phyloP scores from a whole-genome alignment of 257 asterid genomes.

The Ocimum tenuiflorum region DNA sequence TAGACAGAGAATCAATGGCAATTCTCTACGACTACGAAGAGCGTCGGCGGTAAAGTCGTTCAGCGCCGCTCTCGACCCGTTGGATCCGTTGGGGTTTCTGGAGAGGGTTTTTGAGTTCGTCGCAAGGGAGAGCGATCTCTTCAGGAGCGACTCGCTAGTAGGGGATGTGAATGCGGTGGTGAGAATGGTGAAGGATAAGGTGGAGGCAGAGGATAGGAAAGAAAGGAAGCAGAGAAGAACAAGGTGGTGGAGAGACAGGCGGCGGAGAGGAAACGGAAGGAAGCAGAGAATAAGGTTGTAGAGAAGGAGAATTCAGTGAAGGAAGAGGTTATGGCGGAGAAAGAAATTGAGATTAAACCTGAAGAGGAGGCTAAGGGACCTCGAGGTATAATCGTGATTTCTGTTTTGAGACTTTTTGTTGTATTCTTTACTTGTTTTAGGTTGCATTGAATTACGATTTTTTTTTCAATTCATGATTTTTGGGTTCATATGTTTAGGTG shows the following conservation, averaged over 20 bases:
- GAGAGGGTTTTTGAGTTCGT: conserved; percentile 57
- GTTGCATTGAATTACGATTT: too few species aligned
- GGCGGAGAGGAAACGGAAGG: not conserved
- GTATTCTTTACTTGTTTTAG: too few species aligned
- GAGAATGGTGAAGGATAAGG: conserved; percentile 59
- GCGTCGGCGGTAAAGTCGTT: conserved; percentile 33
- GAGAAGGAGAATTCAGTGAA: not conserved
- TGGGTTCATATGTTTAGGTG: too few species aligned
- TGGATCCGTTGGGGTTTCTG: conserved; percentile 61
- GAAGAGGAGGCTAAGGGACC: conserved; percentile 41
- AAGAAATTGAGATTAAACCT: not conserved
- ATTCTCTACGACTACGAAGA: conserved; percentile 65
- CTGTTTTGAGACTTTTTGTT: too few species aligned
- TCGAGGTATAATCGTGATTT: not conserved
- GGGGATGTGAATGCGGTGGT: conserved; percentile 62
- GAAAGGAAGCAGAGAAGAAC: conserved; percentile 22
- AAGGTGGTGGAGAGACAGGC: not conserved
- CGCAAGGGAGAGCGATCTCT: conserved; percentile 66
- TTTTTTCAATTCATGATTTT: too few species aligned
- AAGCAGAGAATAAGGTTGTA: too few species aligned
- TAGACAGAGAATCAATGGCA: conserved; percentile 37
- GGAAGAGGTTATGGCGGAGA: conserved; percentile 2
- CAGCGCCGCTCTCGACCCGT: conserved; percentile 48
- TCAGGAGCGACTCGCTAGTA: conserved; percentile 60
- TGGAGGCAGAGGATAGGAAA: conserved; percentile 36